A percentile compares a stretch with the other conserved stretches of the same genome.
Conservation (phyloP, 495 filamentous ascomycete genomes). For the Penicillium roqueforti region DNA sequence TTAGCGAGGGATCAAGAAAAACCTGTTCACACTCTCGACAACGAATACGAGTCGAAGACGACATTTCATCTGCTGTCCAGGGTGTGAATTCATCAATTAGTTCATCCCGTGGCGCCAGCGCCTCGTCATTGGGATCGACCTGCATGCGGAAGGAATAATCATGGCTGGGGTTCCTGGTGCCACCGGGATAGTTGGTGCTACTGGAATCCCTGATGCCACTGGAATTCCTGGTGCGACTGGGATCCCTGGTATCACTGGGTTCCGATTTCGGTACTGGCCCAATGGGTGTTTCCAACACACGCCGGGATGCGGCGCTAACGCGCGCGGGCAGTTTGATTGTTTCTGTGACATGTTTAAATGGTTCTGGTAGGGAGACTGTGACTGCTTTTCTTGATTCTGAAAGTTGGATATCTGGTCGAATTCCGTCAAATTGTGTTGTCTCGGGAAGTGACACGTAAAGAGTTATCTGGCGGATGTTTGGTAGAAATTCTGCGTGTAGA, state of each 20-base stretch:
- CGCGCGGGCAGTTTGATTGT: slow-evolving; percentile 63
- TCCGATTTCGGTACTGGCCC: neutral
- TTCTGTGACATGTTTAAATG: slow-evolving; percentile 45
- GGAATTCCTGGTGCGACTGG: slow-evolving; percentile 7
- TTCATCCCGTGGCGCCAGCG: slow-evolving; percentile 21
- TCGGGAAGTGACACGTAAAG: slow-evolving; percentile 63
- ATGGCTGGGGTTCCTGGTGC: slow-evolving; percentile 3
- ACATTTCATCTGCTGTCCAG: slow-evolving; percentile 70
- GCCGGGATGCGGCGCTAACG: slow-evolving; percentile 39
- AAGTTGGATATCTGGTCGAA: slow-evolving; percentile 29
- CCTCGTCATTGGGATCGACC: slow-evolving; percentile 41
- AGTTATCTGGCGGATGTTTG: slow-evolving; percentile 81
- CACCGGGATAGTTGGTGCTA: no score
- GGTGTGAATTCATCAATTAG: slow-evolving; percentile 49
- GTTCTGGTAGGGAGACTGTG: slow-evolving; percentile 34
- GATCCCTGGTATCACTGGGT: neutral
- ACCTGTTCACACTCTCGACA: slow-evolving; percentile 58
- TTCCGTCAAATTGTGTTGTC: slow-evolving; percentile 32
- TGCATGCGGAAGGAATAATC: slow-evolving; percentile 67
- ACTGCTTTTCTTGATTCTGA: slow-evolving; percentile 41
- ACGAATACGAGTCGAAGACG: slow-evolving; percentile 45
- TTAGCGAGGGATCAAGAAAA: slow-evolving; percentile 17
- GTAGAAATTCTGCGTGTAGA: slow-evolving; percentile 82
- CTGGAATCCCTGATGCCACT: neutral
- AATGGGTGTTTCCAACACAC: slow-evolving; percentile 11